Conservation (phyloP, 2,329 filamentous ascomycete species). For the Cercospora janseana region DNA sequence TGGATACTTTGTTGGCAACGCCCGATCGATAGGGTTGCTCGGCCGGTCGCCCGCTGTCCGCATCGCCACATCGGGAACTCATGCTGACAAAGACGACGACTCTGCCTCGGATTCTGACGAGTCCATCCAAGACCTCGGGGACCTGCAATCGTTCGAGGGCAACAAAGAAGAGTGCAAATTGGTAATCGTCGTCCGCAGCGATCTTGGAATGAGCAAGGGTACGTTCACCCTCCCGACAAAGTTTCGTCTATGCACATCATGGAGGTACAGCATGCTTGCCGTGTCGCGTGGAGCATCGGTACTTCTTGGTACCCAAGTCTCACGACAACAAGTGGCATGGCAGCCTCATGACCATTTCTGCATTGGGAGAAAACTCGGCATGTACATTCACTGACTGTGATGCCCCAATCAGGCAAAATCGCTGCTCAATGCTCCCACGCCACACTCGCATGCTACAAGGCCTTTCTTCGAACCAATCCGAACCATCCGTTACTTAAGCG, state of each 20-base stretch:
- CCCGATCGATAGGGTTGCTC: slow-evolving; percentile 70
- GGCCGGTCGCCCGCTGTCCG: slow-evolving; percentile 46
- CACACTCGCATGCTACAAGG: slow-evolving; percentile 79
- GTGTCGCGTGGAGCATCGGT: not conserved
- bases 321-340: not conserved
- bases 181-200: slow-evolving; percentile 85
- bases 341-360: not conserved
- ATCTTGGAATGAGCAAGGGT: slow-evolving; percentile 98
- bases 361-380: not conserved
- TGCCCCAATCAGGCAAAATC: slow-evolving; percentile 73
- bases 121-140: slow-evolving; percentile 43
- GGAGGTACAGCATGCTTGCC: slow-evolving; percentile 8
- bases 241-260: slow-evolving; percentile 1
- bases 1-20: slow-evolving; percentile 71
- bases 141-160: slow-evolving; percentile 47
- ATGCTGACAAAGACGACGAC: slow-evolving; percentile 36
- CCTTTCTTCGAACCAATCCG: slow-evolving; percentile 58
- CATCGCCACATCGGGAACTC: slow-evolving; percentile 3
- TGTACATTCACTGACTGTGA: not conserved
- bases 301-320: not conserved
- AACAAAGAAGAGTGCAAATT: slow-evolving; percentile 85
- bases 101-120: slow-evolving; percentile 38
- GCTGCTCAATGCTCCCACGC: slow-evolving; percentile 94
- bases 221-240: slow-evolving; percentile 33
- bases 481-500: slow-evolving; percentile 66